Base-by-base conservation (phyloP, 768 basidiomycete genomes). In the Amanita pseudoporphyria region DNA sequence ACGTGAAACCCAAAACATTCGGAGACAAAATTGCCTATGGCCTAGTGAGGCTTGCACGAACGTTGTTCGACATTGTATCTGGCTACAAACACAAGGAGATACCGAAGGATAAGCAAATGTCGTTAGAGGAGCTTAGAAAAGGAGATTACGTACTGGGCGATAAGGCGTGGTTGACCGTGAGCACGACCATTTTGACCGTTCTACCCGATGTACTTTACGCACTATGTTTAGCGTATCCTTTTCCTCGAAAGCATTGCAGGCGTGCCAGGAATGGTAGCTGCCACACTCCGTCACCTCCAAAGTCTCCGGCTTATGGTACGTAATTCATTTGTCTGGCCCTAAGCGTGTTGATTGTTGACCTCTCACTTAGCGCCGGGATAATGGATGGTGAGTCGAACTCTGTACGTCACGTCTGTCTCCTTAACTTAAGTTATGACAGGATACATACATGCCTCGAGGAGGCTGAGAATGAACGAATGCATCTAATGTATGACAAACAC, bases 391-490 rank as follows among this genome's bases (percentile, higher is more conserved):
- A 42, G 70, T 26, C 16, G 7, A n/a, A 16, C n/a, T 53, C 39
- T n/a, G 37, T 16, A 33, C 22, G 35, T 19, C 3, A 19, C 51
- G 18, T 19, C 31, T 10, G 24, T 35, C 6, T 6, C 43, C 54
- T 16, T 52, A 6, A 37, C 50, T 50, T 33, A 26, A 76, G 52
- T 77, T 79, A 57, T 71, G 71, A 22, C 74, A 93, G 92, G 92
- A 96, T 96, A 55, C 89, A 93, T 62, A 94, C 91, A 5, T 78
- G 91, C 38, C 70, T 96, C 14, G 86, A 92, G 62, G 95, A 96
- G 69, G 92, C 93, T 10, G 92, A 98, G 62, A 98, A 98, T 62
- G 95, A 99, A 68, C 73, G 95, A 31, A 95, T 96, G 89, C 92
- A 95, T 64, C 73, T 94, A 46, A 87, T 94, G 86, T 88, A 52